Evolutionary conservation across 192 early-diverging fungal species (phyloP).

Genomic region (Linnemannia schmuckeri): DNA sequence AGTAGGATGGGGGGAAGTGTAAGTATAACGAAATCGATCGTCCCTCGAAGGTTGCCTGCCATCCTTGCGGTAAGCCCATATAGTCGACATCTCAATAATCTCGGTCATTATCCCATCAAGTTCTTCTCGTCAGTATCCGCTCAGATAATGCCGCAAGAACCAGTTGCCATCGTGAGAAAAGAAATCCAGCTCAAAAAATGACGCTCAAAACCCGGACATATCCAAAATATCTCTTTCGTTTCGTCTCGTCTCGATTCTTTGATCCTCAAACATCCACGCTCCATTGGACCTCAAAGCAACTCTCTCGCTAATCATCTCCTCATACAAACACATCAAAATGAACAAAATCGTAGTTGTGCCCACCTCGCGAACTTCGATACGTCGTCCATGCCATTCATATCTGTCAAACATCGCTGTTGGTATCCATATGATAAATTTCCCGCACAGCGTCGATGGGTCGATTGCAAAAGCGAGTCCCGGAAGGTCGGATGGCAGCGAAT

Average conservation of each 20-base stretch:
- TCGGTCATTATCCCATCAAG: neutral
- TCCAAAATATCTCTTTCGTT: neutral
- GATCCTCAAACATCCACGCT: too few relatives aligned
- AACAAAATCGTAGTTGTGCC: slow-evolving; percentile 24
- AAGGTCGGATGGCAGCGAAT: neutral
- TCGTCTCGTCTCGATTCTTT: neutral
- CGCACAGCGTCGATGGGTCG: neutral
- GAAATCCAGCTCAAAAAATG: neutral
- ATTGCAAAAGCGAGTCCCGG: neutral
- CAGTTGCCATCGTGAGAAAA: neutral
- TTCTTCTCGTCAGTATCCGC: neutral
- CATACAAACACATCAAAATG: slow-evolving; percentile 15
- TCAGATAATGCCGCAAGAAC: neutral
- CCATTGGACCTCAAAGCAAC: neutral
- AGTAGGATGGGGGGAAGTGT: neutral
- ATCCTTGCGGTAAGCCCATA: neutral
- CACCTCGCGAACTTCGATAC: slow-evolving; percentile 88
- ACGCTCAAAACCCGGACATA: neutral
- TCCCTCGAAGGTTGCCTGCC: neutral
- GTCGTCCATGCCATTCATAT: slow-evolving; percentile 81
- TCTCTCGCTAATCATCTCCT: neutral
- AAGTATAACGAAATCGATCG: neutral
- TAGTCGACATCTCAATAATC: neutral
- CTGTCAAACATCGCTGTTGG: slow-evolving; percentile 81
- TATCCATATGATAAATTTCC: neutral